Evolutionary conservation across 2,329 filamentous ascomycete species (phyloP).

Genomic region (Fusarium torreyae): DNA sequence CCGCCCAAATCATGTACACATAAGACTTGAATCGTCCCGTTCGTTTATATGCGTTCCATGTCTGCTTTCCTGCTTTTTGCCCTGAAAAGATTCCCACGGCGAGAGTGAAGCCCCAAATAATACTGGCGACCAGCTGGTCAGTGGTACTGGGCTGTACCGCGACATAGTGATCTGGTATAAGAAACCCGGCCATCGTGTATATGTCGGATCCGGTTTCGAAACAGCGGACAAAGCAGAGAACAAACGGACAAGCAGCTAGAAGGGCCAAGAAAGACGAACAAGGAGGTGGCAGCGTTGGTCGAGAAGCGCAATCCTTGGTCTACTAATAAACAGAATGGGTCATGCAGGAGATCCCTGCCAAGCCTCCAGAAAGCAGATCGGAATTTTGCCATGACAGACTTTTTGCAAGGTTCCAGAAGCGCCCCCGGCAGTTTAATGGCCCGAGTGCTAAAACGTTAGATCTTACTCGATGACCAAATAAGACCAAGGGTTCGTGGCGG

Average conservation of each 20-base stretch:
- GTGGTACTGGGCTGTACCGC: constrained; percentile 24
- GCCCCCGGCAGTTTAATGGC: not conserved
- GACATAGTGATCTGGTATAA: constrained; percentile 40
- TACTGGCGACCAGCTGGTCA: constrained; percentile 44
- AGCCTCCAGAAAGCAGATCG: not conserved
- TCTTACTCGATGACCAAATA: constrained; percentile 3
- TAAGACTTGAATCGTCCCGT: constrained; percentile 37
- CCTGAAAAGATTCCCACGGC: constrained; percentile 40
- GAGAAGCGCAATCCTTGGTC: not conserved
- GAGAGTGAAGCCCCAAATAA: constrained; percentile 48
- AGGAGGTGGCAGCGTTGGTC: not conserved
- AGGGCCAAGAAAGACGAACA: not conserved
- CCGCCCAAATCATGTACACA: constrained; percentile 44
- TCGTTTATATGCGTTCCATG: constrained; percentile 37
- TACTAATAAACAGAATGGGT: constrained; percentile 5
- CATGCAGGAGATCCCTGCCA: not conserved
- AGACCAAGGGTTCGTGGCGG: not conserved
- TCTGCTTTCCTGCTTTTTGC: constrained; percentile 42
- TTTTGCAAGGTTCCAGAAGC: constrained; percentile 5
- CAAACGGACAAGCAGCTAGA: not conserved
- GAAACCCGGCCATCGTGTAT: constrained; percentile 25
- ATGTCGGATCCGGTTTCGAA: not conserved
- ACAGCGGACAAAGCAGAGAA: not conserved
- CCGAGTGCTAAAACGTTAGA: constrained; percentile 5
- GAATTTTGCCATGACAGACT: not conserved